Conservation (phyloP, 495 filamentous ascomycete genomes). For the Penicillium daleae region DNA sequence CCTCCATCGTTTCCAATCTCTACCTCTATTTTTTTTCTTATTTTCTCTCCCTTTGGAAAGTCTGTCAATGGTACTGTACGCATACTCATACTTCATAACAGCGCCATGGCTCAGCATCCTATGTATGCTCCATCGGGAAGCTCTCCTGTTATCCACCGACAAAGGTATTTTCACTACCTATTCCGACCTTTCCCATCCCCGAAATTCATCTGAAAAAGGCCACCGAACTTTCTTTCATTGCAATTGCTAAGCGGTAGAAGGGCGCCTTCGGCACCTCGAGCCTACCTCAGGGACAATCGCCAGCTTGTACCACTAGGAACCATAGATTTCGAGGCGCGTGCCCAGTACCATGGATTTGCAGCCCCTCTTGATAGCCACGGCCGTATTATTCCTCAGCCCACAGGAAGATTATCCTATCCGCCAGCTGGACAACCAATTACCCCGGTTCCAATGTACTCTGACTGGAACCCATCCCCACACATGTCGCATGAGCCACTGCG, state of each 20-base stretch:
- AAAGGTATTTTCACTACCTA: slow-evolving; percentile 44
- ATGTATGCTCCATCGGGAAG: slow-evolving; percentile 40
- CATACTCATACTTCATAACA: slow-evolving; percentile 40
- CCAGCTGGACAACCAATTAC: slow-evolving; percentile 37
- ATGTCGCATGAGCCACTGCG: slow-evolving; percentile 39
- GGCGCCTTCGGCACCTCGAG: slow-evolving; percentile 36
- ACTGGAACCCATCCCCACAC: slow-evolving; percentile 42
- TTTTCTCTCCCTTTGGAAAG: background rate
- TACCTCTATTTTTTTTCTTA: background rate
- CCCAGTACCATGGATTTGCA: slow-evolving; percentile 37
- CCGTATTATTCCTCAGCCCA: slow-evolving; percentile 29
- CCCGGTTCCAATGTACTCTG: slow-evolving; percentile 37
- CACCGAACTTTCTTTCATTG: slow-evolving; percentile 6
- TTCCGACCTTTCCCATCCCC: slow-evolving; percentile 14
- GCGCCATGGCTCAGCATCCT: slow-evolving; percentile 39
- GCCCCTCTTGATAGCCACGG: slow-evolving; percentile 31
- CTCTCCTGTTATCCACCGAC: slow-evolving; percentile 44
- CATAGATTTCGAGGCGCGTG: slow-evolving; percentile 40
- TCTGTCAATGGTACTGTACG: background rate
- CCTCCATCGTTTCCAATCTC: slow-evolving; percentile 10
- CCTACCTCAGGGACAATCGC: slow-evolving; percentile 38
- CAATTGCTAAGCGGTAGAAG: slow-evolving; percentile 39
- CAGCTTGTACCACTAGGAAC: slow-evolving; percentile 22
- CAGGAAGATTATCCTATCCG: slow-evolving; percentile 45
- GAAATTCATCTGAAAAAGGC: slow-evolving; percentile 16